A percentile compares a stretch with the other conserved stretches of the same genome.
Evolutionary conservation across 2,329 filamentous ascomycete species (phyloP).

Genomic region (Diplodia sapinea): DNA sequence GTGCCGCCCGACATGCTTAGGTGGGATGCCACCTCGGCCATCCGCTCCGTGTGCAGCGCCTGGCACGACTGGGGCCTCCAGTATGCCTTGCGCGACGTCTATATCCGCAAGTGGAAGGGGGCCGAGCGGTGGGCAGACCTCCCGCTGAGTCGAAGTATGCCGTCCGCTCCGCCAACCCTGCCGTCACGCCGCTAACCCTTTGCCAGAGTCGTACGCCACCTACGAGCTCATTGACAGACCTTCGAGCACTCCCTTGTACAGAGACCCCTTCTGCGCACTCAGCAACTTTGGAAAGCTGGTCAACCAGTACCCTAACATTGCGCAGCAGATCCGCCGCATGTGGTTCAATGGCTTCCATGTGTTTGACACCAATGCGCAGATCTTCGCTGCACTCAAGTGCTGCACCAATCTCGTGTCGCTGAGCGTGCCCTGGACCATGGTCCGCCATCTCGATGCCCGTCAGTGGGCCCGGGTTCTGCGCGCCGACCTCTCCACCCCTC

Average conservation of each 20-base stretch:
- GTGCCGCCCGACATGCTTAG: slow-evolving; percentile 57
- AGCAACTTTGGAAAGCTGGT: slow-evolving; percentile 56
- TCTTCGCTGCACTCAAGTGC: slow-evolving; percentile 55
- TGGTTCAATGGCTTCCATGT: slow-evolving; percentile 63
- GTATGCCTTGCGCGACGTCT: slow-evolving; percentile 58
- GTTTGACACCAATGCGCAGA: slow-evolving; percentile 56
- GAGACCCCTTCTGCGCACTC: slow-evolving; percentile 57
- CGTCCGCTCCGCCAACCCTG: neutral
- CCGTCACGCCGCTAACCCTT: slow-evolving; percentile 10
- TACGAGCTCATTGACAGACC: slow-evolving; percentile 57
- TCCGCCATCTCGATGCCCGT: slow-evolving; percentile 55
- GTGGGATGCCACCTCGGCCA: slow-evolving; percentile 57
- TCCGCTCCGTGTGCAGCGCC: slow-evolving; percentile 56
- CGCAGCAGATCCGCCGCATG: slow-evolving; percentile 57
- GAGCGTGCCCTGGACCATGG: slow-evolving; percentile 60
- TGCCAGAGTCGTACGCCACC: slow-evolving; percentile 49
- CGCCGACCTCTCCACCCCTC: slow-evolving; percentile 49
- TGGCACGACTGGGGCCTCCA: slow-evolving; percentile 62
- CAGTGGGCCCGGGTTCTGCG: slow-evolving; percentile 58
- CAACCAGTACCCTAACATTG: slow-evolving; percentile 52
- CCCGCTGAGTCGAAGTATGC: slow-evolving; percentile 46
- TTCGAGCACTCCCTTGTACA: slow-evolving; percentile 55
- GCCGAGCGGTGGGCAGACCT: slow-evolving; percentile 59
- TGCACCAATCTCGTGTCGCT: slow-evolving; percentile 56
- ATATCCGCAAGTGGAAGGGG: slow-evolving; percentile 60